Conservation (phyloP, 164 flowering plant species). For the Stephania yunnanensis region DNA sequence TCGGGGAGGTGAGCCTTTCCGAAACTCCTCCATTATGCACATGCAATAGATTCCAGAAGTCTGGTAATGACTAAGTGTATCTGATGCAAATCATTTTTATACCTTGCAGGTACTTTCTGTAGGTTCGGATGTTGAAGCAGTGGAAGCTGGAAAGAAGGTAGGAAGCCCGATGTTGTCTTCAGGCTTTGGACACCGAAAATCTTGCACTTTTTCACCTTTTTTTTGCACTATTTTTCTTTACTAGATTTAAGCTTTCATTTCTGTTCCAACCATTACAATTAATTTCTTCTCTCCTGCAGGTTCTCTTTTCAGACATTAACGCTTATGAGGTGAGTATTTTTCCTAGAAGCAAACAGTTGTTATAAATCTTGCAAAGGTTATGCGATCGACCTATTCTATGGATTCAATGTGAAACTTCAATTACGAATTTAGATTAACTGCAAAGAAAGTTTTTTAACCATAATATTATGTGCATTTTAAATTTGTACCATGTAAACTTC, state of each 20-base stretch:
- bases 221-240: background rate
- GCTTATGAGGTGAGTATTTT: slow-evolving; percentile 72
- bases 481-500: no score
- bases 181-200: background rate
- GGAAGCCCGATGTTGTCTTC: background rate
- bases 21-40: background rate
- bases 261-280: background rate
- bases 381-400: no score
- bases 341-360: background rate
- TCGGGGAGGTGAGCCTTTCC: slow-evolving; percentile 65
- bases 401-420: background rate
- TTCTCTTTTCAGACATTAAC: slow-evolving; percentile 86
- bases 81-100: slow-evolving; percentile 5
- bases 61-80: background rate
- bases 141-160: slow-evolving; percentile 88
- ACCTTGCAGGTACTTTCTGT: slow-evolving; percentile 59
- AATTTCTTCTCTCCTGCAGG: slow-evolving; percentile 46
- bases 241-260: background rate
- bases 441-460: no score
- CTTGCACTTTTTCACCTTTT: background rate
- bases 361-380: background rate
- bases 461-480: no score
- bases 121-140: slow-evolving; percentile 65
- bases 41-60: background rate
- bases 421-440: no score